A percentile compares a stretch with the other conserved stretches of the same genome.
These are phyloP conservation scores for Juglanconis juglandina DNA, from an alignment of 2,329 filamentous ascomycete species.

Conservation along the genomic window DNA sequence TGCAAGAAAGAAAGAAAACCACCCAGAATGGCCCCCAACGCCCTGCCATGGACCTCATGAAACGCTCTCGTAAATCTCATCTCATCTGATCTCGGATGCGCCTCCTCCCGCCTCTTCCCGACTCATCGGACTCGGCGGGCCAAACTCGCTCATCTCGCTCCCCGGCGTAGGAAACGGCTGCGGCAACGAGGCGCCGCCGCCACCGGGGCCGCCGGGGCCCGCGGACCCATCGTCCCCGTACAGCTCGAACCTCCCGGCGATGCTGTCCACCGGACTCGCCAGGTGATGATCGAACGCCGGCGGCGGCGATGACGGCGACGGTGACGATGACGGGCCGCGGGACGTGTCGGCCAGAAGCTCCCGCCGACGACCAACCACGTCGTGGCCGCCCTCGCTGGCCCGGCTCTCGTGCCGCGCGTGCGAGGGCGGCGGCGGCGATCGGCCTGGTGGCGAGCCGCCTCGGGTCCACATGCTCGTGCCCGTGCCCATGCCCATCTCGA, in stretches of 20 bases:
- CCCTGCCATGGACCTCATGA: background rate
- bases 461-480: background rate
- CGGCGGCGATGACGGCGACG: background rate
- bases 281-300: conserved; percentile 20
- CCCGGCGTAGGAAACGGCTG: conserved; percentile 13
- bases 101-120: conserved; percentile 6
- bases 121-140: conserved; percentile 14
- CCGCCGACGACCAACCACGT: background rate
- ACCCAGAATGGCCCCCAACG: no score
- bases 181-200: background rate
- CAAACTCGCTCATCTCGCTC: conserved; percentile 16
- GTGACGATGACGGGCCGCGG: conserved; percentile 11
- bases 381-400: conserved; percentile 1
- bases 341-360: conserved; percentile 7
- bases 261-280: conserved; percentile 22
- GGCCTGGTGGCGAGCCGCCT: background rate
- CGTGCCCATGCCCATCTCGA: conserved; percentile 49
- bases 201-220: background rate
- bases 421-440: background rate
- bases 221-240: conserved; percentile 29
- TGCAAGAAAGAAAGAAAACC: no score
- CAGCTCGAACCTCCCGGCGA: conserved; percentile 40
- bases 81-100: background rate
- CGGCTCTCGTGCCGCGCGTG: background rate
- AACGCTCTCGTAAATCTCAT: background rate